Evolutionary conservation across 225 moss, liverwort and hornwort species (phyloP).

Genomic region (Lunularia cruciata): DNA sequence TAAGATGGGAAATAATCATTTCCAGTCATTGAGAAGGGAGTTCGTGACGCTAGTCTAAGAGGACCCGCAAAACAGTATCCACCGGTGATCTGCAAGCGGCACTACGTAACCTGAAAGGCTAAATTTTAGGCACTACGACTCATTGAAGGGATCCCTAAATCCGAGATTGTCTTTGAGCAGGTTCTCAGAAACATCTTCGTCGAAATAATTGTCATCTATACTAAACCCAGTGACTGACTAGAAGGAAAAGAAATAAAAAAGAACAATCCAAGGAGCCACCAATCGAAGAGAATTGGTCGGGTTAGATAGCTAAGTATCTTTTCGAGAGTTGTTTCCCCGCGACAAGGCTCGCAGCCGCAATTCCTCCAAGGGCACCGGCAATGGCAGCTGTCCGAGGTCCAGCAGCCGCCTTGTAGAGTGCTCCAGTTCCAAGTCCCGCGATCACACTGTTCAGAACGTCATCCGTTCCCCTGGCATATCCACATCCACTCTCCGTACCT

Average conservation of each 20-base stretch:
- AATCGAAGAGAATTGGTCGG: neutral
- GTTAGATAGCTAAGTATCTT: slow-evolving; percentile 72
- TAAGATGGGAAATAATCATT: slow-evolving; percentile 22
- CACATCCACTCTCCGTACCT: slow-evolving; percentile 76
- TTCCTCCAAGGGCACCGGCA: slow-evolving; percentile 82
- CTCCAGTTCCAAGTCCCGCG: slow-evolving; percentile 80
- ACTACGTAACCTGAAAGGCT: neutral
- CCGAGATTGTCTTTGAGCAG: neutral
- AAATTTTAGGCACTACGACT: neutral
- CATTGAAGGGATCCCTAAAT: neutral
- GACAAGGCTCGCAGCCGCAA: slow-evolving; percentile 72
- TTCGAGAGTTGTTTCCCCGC: slow-evolving; percentile 77
- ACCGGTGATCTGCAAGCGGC: slow-evolving; percentile 7
- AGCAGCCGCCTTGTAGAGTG: slow-evolving; percentile 83
- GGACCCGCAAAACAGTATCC: slow-evolving; percentile 13
- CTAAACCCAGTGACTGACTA: neutral
- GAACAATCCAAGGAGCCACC: slow-evolving; percentile 16
- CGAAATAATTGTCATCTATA: neutral
- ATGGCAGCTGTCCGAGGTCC: slow-evolving; percentile 88
- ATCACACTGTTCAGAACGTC: slow-evolving; percentile 79
- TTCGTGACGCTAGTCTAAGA: slow-evolving; percentile 6
- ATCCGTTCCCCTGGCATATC: slow-evolving; percentile 65
- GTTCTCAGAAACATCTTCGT: neutral
- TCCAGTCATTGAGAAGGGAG: slow-evolving; percentile 4
- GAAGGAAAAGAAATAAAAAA: neutral